Evolutionary conservation across 306 rosid species (phyloP).

Genomic region (Dicorynia guianensis): DNA sequence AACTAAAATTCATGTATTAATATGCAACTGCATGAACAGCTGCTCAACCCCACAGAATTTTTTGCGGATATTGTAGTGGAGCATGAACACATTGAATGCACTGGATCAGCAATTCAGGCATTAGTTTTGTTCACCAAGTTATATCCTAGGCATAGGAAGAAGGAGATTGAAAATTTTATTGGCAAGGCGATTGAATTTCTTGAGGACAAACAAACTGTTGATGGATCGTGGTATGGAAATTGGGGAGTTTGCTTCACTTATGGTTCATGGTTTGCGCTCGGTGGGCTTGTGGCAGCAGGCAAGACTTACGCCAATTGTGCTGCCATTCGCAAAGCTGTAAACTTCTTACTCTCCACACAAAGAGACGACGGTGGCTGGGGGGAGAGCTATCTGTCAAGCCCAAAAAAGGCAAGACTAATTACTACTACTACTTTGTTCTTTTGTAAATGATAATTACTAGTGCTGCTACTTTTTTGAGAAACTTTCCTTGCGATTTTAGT

Average conservation of each 20-base stretch:
- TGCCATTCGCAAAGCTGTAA: slow-evolving; percentile 41
- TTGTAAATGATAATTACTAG: no score
- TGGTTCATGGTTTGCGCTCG: slow-evolving; percentile 51
- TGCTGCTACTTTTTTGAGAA: no score
- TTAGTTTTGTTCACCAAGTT: slow-evolving; percentile 19
- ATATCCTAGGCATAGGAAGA: slow-evolving; percentile 24
- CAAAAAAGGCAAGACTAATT: neutral
- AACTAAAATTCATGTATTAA: neutral
- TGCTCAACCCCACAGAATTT: slow-evolving; percentile 33
- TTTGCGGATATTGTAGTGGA: slow-evolving; percentile 10
- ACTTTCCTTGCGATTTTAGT: no score
- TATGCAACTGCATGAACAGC: neutral
- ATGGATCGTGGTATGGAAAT: slow-evolving; percentile 39
- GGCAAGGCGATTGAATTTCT: neutral
- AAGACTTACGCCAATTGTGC: slow-evolving; percentile 38
- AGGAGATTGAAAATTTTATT: slow-evolving; percentile 25
- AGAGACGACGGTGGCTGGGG: slow-evolving; percentile 57
- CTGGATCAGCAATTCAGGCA: slow-evolving; percentile 26
- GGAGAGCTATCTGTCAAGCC: slow-evolving; percentile 52
- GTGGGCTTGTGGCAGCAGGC: slow-evolving; percentile 44
- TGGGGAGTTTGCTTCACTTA: slow-evolving; percentile 57
- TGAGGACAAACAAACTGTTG: slow-evolving; percentile 15
- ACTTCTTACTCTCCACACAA: slow-evolving; percentile 44
- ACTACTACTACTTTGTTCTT: no score
- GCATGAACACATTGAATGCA: slow-evolving; percentile 39